phyloP scores from a whole-genome alignment of 116 monocot genomes.

The Posidonia oceanica region DNA sequence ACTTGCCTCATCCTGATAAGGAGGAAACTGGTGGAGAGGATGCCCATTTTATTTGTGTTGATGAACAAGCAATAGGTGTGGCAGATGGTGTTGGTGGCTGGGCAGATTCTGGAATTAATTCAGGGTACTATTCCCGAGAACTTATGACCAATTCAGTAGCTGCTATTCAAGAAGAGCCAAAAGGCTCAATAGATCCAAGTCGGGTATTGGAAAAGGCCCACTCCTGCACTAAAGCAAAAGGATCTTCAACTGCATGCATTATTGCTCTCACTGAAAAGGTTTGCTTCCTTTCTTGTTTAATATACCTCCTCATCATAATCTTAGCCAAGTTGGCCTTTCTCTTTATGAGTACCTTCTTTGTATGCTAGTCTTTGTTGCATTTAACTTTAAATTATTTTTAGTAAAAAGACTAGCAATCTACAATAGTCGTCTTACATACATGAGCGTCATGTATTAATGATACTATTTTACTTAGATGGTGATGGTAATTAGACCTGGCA shows the following conservation, averaged over 20 bases:
- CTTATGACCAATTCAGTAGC: conserved; percentile 54
- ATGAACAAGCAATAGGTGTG: conserved; percentile 56
- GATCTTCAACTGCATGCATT: conserved; percentile 77
- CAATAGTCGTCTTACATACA: no score
- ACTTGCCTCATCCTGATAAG: conserved; percentile 78
- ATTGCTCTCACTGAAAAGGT: conserved; percentile 58
- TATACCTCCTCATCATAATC: neutral
- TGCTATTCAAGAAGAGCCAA: conserved; percentile 44
- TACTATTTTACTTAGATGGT: no score
- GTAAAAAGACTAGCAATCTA: no score
- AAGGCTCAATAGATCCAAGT: conserved; percentile 41
- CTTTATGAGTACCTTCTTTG: neutral
- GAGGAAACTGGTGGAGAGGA: conserved; percentile 71
- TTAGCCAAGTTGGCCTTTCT: neutral
- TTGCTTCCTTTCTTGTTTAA: conserved; percentile 8
- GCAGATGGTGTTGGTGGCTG: conserved; percentile 87
- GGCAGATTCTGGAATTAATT: conserved; percentile 65
- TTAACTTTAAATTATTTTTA: no score
- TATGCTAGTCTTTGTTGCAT: no score
- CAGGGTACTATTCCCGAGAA: conserved; percentile 70
- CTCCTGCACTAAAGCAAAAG: conserved; percentile 33
- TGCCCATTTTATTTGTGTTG: conserved; percentile 65
- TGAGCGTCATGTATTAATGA: no score
- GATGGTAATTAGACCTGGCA: no score
- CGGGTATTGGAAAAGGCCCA: conserved; percentile 53